Evolutionary conservation across 1,139 yeast species (phyloP).

Genomic region (Wickerhamomyces sp.): DNA sequence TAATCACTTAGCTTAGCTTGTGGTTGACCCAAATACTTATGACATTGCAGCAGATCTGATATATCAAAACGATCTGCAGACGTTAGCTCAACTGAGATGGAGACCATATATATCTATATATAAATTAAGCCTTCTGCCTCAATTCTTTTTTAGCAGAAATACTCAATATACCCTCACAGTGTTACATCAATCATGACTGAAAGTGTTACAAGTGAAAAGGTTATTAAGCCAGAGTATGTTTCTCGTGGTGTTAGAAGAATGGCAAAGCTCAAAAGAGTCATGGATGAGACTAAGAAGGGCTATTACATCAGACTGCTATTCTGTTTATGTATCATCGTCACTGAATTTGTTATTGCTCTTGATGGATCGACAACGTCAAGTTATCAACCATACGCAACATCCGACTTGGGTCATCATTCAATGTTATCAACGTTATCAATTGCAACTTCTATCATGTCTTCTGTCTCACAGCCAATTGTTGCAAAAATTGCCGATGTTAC

Average conservation of each 20-base stretch:
- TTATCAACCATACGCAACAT: slow-evolving; percentile 32
- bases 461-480: slow-evolving; percentile 28
- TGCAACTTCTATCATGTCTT: slow-evolving; percentile 29
- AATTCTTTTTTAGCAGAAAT: too few relatives aligned
- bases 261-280: slow-evolving; percentile 26
- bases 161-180: too few relatives aligned
- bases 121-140: too few relatives aligned
- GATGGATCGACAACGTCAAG: slow-evolving; percentile 35
- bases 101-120: too few relatives aligned
- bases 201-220: too few relatives aligned
- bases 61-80: too few relatives aligned
- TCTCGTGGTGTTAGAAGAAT: slow-evolving; percentile 28
- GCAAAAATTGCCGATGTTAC: slow-evolving; percentile 32
- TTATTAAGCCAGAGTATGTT: background rate
- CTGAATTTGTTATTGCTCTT: slow-evolving; percentile 36
- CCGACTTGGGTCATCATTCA: slow-evolving; percentile 31
- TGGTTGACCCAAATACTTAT: too few relatives aligned
- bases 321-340: slow-evolving; percentile 28
- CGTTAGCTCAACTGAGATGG: too few relatives aligned
- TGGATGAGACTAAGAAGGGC: slow-evolving; percentile 21
- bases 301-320: slow-evolving; percentile 16
- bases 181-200: too few relatives aligned
- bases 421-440: slow-evolving; percentile 31
- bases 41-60: too few relatives aligned
- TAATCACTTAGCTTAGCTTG: too few relatives aligned